Base-by-base conservation (phyloP, 2,329 filamentous ascomycete genomes). In the Aureobasidium pullulans region DNA sequence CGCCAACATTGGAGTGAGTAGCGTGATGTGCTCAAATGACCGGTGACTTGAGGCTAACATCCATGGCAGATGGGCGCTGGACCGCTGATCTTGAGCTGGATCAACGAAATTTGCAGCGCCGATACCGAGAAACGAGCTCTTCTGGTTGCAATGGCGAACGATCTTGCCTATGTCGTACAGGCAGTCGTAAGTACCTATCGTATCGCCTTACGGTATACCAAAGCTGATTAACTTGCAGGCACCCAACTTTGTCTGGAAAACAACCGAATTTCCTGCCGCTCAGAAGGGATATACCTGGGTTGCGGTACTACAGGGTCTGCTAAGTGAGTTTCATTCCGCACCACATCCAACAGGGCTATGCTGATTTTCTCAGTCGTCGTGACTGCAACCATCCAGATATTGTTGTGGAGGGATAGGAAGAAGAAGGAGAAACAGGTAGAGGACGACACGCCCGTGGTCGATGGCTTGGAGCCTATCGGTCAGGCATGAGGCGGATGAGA, bases 161-260 rank as follows among this genome's bases (percentile, higher is more conserved):
- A 56, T n/a, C 52, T 56, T 13, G 52, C 52, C 23, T 56, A 56
- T n/a, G 52, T 56, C 29, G 52, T 56, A 11, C 52, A 56, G 29
- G 52, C 52, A 19, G 52, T 56, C 29, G 52, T 56, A 37, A 56
- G 52, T 44, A 2, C 16, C 10, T 36, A 10, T 10, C 9, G 10
- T n/a, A 37, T 7, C 23, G n/a, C n/a, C 11, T 11, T n/a, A 19
- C 1, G 4, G 31, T 7, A 2, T 15, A 4, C 2, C 9, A 16
- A n/a, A 34, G 8, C n/a, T 36, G 9, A 31, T 36, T 52, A 34
- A 52, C 49, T 11, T 10, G 10, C 40, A 56, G 52, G 52, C 52
- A 29, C 52, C 52, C 6, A 56, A 56, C 42, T 56, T 56, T 46
- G 52, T 56, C 7, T 56, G 52, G 52, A 56, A 56, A 31, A 56